Conservation (phyloP, 495 filamentous ascomycete genomes). For the Neurospora sp. region DNA sequence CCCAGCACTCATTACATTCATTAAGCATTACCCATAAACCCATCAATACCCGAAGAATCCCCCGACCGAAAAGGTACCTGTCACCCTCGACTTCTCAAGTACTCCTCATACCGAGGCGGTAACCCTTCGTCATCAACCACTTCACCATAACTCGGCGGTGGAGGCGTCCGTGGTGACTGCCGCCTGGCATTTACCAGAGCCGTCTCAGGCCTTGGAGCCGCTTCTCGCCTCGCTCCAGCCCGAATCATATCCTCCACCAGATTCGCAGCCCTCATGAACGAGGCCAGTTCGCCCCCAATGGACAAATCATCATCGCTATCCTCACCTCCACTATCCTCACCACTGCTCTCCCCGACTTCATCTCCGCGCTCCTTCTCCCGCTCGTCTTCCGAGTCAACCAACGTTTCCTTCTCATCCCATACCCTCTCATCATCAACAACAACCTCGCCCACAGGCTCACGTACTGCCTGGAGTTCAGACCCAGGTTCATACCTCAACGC, state of each 20-base stretch:
- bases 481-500: not conserved
- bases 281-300: slow-evolving; percentile 29
- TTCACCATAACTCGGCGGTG: not conserved
- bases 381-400: not conserved
- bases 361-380: not conserved
- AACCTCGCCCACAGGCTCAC: not conserved
- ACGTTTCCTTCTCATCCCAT: not conserved
- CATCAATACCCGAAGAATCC: not conserved
- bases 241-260: slow-evolving; percentile 36
- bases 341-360: not conserved
- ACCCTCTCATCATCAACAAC: not conserved
- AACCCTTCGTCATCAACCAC: not conserved
- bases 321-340: not conserved
- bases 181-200: not conserved
- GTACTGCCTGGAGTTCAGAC: not conserved
- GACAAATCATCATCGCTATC: not conserved
- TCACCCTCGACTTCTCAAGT: not conserved
- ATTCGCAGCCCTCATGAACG: slow-evolving; percentile 35
- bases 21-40: not conserved
- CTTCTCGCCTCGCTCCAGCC: slow-evolving; percentile 27
- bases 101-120: not conserved
- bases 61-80: not conserved
- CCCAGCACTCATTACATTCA: not conserved
- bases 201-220: not conserved
- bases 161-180: not conserved